Evolutionary conservation across 371 early-diverging fungal species (phyloP).

Genomic region (Conidiobolus incongruus): DNA sequence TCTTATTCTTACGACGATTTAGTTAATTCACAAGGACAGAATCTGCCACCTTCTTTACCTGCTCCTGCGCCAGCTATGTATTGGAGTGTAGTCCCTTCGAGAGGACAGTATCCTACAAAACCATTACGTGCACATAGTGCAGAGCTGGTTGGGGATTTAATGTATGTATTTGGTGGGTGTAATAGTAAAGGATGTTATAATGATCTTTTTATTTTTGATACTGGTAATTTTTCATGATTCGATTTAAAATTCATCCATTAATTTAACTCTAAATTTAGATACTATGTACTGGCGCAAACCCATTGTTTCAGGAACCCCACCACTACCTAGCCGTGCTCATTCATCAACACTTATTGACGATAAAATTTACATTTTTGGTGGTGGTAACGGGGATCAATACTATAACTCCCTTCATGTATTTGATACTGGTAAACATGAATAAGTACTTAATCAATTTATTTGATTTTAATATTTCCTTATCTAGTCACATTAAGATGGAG

Average conservation of each 20-base stretch:
- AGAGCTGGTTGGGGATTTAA: slow-evolving; percentile 40
- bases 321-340: slow-evolving; percentile 66
- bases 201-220: slow-evolving; percentile 56
- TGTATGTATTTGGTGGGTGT: slow-evolving; percentile 79
- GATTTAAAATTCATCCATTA: too few relatives aligned
- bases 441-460: background rate
- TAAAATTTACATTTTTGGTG: slow-evolving; percentile 56
- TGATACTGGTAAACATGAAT: slow-evolving; percentile 24
- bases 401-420: slow-evolving; percentile 53
- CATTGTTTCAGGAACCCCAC: slow-evolving; percentile 32
- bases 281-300: slow-evolving; percentile 64
- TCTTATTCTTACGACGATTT: too few relatives aligned
- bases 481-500: slow-evolving; percentile 29
- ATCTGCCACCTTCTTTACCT: slow-evolving; percentile 4
- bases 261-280: too few relatives aligned
- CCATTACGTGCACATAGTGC: slow-evolving; percentile 61
- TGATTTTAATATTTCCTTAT: background rate
- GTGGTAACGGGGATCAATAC: slow-evolving; percentile 71
- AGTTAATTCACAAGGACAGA: too few relatives aligned
- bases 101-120: slow-evolving; percentile 40
- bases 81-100: slow-evolving; percentile 45
- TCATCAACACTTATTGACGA: slow-evolving; percentile 49
- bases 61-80: slow-evolving; percentile 75
- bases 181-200: slow-evolving; percentile 48
- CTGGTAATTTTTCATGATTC: slow-evolving; percentile 17